phyloP scores from a whole-genome alignment of 306 rosid species.

The Argentina anserina region DNA sequence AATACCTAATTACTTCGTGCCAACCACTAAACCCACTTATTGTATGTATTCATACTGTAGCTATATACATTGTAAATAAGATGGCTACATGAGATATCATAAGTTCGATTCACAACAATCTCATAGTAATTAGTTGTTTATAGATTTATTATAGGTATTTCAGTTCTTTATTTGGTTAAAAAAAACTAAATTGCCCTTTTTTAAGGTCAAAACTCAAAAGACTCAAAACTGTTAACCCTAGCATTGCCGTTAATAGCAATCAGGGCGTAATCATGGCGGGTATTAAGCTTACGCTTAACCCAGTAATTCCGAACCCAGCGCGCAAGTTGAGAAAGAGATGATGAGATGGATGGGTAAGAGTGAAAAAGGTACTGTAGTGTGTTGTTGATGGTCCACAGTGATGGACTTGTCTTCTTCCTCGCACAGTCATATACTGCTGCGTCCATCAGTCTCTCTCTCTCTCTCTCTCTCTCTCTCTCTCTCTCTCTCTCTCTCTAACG shows the following conservation, averaged over 20 bases:
- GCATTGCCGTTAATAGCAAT: neutral
- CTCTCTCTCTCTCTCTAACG: slow-evolving; percentile 4
- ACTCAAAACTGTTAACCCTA: too few relatives aligned
- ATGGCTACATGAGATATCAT: too few relatives aligned
- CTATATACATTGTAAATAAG: too few relatives aligned
- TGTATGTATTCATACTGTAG: too few relatives aligned
- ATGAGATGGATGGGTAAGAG: slow-evolving; percentile 19
- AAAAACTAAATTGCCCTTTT: too few relatives aligned
- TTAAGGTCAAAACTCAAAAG: too few relatives aligned
- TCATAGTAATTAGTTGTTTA: too few relatives aligned
- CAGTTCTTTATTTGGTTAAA: too few relatives aligned
- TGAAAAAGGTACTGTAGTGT: slow-evolving; percentile 16
- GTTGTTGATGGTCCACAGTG: slow-evolving; percentile 31
- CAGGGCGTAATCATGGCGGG: neutral
- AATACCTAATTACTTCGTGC: too few relatives aligned
- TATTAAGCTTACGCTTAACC: neutral
- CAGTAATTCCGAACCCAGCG: neutral
- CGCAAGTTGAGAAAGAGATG: neutral
- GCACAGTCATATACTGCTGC: neutral
- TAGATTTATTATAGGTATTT: too few relatives aligned
- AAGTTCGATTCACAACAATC: too few relatives aligned
- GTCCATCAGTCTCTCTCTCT: neutral
- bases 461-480: neutral
- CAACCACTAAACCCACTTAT: too few relatives aligned
- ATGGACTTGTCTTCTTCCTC: slow-evolving; percentile 26